Percentiles rank a stretch among this genome's conserved stretches.
These are phyloP conservation scores for Trichoderma virens DNA, from an alignment of 495 filamentous ascomycete species.

Conservation along the genomic window DNA sequence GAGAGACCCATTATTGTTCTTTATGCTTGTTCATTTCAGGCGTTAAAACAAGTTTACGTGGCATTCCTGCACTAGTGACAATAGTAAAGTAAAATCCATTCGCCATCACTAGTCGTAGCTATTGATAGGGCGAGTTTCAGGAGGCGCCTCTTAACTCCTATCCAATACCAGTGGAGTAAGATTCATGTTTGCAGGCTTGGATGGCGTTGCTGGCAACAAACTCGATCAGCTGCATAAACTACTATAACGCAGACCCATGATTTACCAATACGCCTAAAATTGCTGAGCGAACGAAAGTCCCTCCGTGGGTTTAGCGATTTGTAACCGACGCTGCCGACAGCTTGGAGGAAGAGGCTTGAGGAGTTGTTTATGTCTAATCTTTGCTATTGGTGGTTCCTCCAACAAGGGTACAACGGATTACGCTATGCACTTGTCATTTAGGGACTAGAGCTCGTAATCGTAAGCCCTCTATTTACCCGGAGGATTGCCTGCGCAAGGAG, in stretches of 20 bases:
- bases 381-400: too few species aligned
- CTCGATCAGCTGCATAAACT: not conserved
- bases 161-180: not conserved
- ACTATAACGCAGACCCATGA: not conserved
- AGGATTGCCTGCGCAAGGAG: too few species aligned
- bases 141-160: too few species aligned
- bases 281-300: not conserved
- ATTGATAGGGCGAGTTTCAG: not conserved
- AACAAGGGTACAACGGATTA: too few species aligned
- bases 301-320: not conserved
- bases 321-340: not conserved
- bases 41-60: not conserved
- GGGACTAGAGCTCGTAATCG: too few species aligned
- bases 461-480: too few species aligned
- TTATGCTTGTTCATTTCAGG: too few species aligned
- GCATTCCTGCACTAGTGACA: not conserved
- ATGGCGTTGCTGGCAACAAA: not conserved
- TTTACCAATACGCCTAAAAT: not conserved
- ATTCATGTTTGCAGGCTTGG: not conserved
- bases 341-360: not conserved
- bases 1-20: too few species aligned
- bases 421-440: too few species aligned
- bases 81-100: not conserved
- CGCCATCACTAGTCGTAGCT: not conserved
- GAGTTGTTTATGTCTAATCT: not conserved